These are phyloP conservation scores for Ophiorrhiza pumila DNA, from an alignment of 257 asterid genomes.

Conservation along the genomic window DNA sequence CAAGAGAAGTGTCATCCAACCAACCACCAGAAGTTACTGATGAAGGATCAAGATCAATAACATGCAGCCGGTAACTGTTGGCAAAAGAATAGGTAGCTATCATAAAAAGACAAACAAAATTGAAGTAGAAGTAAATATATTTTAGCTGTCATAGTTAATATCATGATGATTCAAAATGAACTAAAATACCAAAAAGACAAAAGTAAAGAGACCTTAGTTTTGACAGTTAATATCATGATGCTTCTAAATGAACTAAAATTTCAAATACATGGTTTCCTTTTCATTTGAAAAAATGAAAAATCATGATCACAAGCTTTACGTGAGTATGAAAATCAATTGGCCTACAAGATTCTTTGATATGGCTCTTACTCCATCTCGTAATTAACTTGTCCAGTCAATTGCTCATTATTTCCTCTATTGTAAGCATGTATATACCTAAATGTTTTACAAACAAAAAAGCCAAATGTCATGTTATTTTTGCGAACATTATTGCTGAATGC, in stretches of 20 bases:
- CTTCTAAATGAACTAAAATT: background rate
- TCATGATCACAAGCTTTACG: background rate
- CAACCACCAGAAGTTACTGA: constrained; percentile 97
- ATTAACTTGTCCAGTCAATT: background rate
- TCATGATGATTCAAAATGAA: too few relatives aligned
- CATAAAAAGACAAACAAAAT: too few relatives aligned
- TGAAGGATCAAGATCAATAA: constrained; percentile 85
- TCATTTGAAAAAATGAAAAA: background rate
- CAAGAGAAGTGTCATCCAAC: constrained; percentile 94
- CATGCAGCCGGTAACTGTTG: constrained; percentile 71
- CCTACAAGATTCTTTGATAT: background rate
- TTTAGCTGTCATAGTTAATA: too few relatives aligned
- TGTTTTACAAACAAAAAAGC: background rate
- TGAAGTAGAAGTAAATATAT: too few relatives aligned
- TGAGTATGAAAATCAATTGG: background rate
- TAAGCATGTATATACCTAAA: background rate
- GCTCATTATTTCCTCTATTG: background rate
- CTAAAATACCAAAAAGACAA: too few relatives aligned
- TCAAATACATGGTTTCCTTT: background rate
- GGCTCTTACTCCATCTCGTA: background rate
- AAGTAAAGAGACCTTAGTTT: background rate
- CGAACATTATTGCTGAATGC: background rate
- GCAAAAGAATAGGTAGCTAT: constrained; percentile 5
- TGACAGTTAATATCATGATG: background rate
- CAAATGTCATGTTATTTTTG: background rate